Percentiles rank a stretch among this genome's conserved stretches.
Evolutionary conservation across 495 filamentous ascomycete genomes (phyloP).

Genomic region (Aspergillus haitiensis): DNA sequence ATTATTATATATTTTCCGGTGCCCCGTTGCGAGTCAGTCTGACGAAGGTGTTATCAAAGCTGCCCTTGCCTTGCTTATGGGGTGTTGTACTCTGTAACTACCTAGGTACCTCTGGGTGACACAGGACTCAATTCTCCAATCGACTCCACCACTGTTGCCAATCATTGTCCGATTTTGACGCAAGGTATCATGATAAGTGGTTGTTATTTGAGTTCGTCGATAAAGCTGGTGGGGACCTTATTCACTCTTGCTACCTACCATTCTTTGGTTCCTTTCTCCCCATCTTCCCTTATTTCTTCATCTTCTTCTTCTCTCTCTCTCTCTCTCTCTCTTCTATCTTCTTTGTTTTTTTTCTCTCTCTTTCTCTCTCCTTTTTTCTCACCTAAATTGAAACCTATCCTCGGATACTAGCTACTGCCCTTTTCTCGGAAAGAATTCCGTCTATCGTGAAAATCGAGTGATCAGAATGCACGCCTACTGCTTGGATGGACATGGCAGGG

Average conservation of each 20-base stretch:
- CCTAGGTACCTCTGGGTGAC: background rate
- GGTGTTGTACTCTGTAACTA: background rate
- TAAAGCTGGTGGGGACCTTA: background rate
- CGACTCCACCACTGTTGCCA: background rate
- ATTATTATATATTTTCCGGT: conserved; percentile 12
- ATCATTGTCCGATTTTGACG: background rate
- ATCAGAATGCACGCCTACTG: background rate
- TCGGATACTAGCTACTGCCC: no score
- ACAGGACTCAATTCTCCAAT: background rate
- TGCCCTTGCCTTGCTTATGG: background rate
- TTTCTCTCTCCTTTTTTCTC: no score
- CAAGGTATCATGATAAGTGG: background rate
- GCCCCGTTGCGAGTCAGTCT: background rate
- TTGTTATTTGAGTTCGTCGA: background rate
- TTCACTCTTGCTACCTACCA: background rate
- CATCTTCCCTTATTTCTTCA: no score
- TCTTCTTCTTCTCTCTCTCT: no score
- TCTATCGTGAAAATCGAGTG: background rate
- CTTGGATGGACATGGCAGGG: background rate
- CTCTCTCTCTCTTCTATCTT: no score
- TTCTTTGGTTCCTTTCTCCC: no score
- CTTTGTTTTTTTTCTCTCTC: no score
- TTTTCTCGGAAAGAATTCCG: background rate
- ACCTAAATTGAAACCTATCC: no score
- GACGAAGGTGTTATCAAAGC: conserved; percentile 1